Evolutionary conservation across 2,329 filamentous ascomycete species (phyloP).

Genomic region (Sporothrix pseudoabietina): DNA sequence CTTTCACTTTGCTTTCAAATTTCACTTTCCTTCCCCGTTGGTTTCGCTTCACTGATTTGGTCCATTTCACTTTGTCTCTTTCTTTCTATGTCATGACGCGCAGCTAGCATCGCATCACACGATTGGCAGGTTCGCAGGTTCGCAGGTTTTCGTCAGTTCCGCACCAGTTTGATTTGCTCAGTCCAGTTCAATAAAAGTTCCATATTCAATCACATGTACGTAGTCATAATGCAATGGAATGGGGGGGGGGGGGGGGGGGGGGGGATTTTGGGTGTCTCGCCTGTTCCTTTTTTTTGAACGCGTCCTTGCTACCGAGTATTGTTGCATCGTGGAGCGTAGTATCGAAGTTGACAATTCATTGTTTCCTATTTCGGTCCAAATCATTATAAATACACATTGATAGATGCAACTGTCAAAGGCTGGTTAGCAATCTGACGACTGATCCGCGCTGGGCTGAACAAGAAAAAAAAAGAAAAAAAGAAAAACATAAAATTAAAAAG

Average conservation of each 20-base stretch:
- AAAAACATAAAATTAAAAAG: neutral
- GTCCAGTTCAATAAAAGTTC: neutral
- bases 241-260: too few relatives aligned
- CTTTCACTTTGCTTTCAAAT: neutral
- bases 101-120: neutral
- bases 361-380: neutral
- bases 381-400: neutral
- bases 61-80: neutral
- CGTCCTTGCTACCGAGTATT: neutral
- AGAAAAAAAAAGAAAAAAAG: neutral
- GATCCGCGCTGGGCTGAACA: neutral
- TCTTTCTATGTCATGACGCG: neutral
- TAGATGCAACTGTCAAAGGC: neutral
- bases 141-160: neutral
- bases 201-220: neutral
- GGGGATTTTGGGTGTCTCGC: neutral
- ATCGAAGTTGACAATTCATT: neutral
- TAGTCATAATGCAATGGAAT: neutral
- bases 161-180: neutral
- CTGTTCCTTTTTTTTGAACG: neutral
- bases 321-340: neutral
- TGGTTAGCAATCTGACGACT: neutral
- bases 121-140: neutral
- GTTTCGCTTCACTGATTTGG: neutral
- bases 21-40: neutral